Conservation (phyloP, 371 early-diverging fungal genomes). For the Rhizopus sp. region DNA sequence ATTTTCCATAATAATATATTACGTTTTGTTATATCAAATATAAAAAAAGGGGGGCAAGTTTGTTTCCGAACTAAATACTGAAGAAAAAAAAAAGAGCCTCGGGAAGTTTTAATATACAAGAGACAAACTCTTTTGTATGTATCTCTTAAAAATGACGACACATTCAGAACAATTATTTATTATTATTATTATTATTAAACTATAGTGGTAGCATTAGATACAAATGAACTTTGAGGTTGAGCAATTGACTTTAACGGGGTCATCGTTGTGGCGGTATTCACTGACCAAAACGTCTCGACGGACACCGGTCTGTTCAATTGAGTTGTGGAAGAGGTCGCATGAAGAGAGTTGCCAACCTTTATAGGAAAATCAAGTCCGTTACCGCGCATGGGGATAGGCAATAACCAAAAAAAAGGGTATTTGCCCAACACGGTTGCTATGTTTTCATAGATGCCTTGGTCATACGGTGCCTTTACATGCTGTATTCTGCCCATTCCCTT, state of each 20-base stretch:
- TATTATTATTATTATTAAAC: conserved; percentile 19
- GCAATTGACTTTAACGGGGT: conserved; percentile 32
- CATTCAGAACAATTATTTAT: no score
- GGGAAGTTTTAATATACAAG: not conserved
- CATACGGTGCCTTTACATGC: conserved; percentile 86
- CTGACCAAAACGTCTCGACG: conserved; percentile 19
- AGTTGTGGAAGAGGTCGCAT: conserved; percentile 24
- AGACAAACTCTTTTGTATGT: no score
- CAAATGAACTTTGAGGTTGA: conserved; percentile 35
- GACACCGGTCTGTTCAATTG: conserved; percentile 13
- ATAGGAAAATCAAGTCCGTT: conserved; percentile 75
- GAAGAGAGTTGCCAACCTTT: conserved; percentile 46
- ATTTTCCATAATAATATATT: conserved; percentile 14
- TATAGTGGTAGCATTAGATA: conserved; percentile 37
- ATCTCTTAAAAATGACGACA: no score
- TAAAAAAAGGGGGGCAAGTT: conserved; percentile 2
- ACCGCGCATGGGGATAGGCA: conserved; percentile 65
- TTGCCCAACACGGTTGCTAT: conserved; percentile 78
- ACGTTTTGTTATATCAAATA: not conserved
- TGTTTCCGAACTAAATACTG: not conserved
- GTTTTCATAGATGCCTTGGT: conserved; percentile 83
- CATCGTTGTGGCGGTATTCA: conserved; percentile 17
- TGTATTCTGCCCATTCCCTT: conserved; percentile 64
- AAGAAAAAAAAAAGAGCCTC: not conserved
- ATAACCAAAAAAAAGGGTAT: conserved; percentile 69